Evolutionary conservation across 345 rosid species (phyloP).

Genomic region (Isatis tinctoria): DNA sequence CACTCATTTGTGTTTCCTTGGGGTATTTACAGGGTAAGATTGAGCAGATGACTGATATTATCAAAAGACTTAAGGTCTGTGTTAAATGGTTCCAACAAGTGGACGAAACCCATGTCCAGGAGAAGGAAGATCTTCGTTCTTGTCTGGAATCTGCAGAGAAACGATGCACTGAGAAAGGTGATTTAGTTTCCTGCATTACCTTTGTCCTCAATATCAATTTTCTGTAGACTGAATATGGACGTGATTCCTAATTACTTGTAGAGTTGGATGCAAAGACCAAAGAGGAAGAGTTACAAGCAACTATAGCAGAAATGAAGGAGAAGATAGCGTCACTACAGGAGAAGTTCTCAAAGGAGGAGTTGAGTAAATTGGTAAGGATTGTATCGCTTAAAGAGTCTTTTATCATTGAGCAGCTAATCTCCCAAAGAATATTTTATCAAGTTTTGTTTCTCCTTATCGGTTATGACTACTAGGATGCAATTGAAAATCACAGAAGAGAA

Average conservation of each 20-base stretch:
- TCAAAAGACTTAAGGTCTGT: constrained; percentile 65
- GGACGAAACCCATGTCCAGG: constrained; percentile 53
- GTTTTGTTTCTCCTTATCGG: neutral
- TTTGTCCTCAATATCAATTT: neutral
- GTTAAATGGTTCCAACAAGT: constrained; percentile 68
- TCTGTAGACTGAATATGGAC: neutral
- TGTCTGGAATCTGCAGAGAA: constrained; percentile 56
- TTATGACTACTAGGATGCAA: constrained; percentile 52
- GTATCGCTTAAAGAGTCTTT: neutral
- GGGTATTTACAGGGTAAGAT: constrained; percentile 50
- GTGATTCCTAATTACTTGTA: constrained; percentile 16
- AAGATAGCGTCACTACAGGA: constrained; percentile 47
- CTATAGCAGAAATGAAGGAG: constrained; percentile 44
- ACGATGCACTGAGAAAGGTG: constrained; percentile 55
- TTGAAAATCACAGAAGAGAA: constrained; percentile 56
- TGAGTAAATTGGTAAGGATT: constrained; percentile 58
- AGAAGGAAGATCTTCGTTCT: constrained; percentile 51
- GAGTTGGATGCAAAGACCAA: constrained; percentile 57
- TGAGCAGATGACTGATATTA: constrained; percentile 54
- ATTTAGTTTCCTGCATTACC: neutral
- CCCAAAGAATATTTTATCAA: neutral
- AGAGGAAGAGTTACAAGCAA: constrained; percentile 42
- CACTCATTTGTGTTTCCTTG: neutral
- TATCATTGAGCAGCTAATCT: neutral
- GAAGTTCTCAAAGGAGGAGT: constrained; percentile 54